Percentiles rank a stretch among this genome's conserved stretches.
phyloP scores from a whole-genome alignment of 495 filamentous ascomycete species.

The Trypethelium eluteriae region DNA sequence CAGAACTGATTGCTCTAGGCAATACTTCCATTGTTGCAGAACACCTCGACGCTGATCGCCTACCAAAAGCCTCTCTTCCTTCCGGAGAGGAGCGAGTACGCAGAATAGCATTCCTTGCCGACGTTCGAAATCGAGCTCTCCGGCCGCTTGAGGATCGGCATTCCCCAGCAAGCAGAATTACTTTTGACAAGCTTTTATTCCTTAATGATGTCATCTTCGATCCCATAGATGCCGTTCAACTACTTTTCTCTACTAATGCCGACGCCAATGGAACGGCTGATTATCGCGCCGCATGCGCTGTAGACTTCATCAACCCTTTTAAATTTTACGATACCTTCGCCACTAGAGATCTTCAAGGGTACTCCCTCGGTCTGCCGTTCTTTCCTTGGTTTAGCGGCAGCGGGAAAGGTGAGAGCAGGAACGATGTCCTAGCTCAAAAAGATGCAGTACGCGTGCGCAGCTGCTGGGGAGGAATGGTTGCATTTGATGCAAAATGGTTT shows the following conservation, averaged over 20 bases:
- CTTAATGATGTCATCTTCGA: slow-evolving; percentile 71
- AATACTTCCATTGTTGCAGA: slow-evolving; percentile 46
- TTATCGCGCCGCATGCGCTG: slow-evolving; percentile 72
- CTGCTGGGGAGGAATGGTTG: slow-evolving; percentile 79
- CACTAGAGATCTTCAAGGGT: slow-evolving; percentile 65
- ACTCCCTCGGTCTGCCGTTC: slow-evolving; percentile 60
- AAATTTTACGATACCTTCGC: slow-evolving; percentile 81
- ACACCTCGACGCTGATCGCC: slow-evolving; percentile 43
- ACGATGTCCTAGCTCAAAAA: slow-evolving; percentile 52
- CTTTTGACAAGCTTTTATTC: slow-evolving; percentile 65
- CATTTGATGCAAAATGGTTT: slow-evolving; percentile 65
- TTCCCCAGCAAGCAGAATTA: slow-evolving; percentile 28
- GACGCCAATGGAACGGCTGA: slow-evolving; percentile 48
- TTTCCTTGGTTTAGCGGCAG: slow-evolving; percentile 65
- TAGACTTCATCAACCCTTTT: slow-evolving; percentile 68
- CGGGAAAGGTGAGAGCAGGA: slow-evolving; percentile 49
- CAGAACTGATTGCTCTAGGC: slow-evolving; percentile 31
- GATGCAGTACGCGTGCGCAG: slow-evolving; percentile 67
- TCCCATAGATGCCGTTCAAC: slow-evolving; percentile 59
- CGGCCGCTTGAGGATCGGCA: slow-evolving; percentile 48
- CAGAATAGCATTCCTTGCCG: slow-evolving; percentile 69
- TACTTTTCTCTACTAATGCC: slow-evolving; percentile 68
- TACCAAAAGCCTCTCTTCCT: slow-evolving; percentile 53
- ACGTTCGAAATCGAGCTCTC: slow-evolving; percentile 67
- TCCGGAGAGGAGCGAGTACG: slow-evolving; percentile 56